Base-by-base conservation (phyloP, 2,329 filamentous ascomycete genomes). In the Fusarium tjaetaba region DNA sequence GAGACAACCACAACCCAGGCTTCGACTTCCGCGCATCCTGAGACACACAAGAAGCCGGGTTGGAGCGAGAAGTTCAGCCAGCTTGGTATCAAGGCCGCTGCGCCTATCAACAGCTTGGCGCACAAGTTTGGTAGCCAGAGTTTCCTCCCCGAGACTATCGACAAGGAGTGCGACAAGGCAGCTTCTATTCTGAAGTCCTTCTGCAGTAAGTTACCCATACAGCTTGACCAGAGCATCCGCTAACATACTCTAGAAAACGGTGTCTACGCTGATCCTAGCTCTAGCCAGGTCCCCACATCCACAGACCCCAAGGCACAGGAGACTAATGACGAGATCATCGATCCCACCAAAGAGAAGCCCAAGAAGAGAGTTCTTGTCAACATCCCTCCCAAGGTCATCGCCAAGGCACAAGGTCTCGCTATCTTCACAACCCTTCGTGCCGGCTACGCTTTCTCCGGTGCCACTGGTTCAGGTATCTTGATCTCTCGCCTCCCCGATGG, bases 131-230 rank as follows among this genome's bases (percentile, higher is more conserved):
- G 94, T n/a, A 84, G 83, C 53, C 94, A 97, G 82, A 92, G 93
- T 28, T 97, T 97, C 82, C 92, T 95, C 88, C 95, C 95, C 3
- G 94, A 92, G 61, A 92, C 92, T 3, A 86, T 97, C 73, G 95
- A 97, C 80, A 94, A 94, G 81, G 95, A 97, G 84, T 93, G 92
- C 76, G 94, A 97, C 82, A 97, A 97, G 85, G 94, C 94, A 2
- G 94, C 95, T 39, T 86, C 93, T 18, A 97, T 97, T 53, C 81
- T 97, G 32, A 90, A 89, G 79, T 93, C 91, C 72, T 98, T 98
- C 82, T 97, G 94, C 86, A 96, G 91, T 93, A 86, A 78, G 90
- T 81, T 4, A 16, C 1, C 15, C 15, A n/a, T 3, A 6, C 2
- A 7, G n/a, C 15, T 38, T 22, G 5, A 4, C 0, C 39, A 26